Conservation (phyloP, 169 alveolate species). For the Cryptosporidium canis region DNA sequence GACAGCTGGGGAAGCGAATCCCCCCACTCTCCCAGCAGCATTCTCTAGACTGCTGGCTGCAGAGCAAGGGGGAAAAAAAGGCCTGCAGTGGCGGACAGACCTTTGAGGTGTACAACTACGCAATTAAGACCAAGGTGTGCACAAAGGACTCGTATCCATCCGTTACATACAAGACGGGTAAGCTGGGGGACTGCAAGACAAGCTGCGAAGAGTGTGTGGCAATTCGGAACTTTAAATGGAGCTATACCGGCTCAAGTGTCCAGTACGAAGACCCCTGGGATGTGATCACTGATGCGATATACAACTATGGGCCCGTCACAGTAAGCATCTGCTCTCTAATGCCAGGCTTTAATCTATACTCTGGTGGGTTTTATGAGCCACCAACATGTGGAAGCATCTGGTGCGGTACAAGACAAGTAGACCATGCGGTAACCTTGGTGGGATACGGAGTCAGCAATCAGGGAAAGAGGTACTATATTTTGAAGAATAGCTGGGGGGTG, state of each 20-base stretch:
- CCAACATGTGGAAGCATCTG: slow-evolving; percentile 73
- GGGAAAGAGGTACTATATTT: slow-evolving; percentile 78
- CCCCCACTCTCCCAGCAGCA: slow-evolving; percentile 68
- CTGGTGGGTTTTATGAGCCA: slow-evolving; percentile 65
- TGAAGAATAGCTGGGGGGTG: slow-evolving; percentile 87
- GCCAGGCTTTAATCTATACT: slow-evolving; percentile 60
- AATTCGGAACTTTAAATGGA: slow-evolving; percentile 45
- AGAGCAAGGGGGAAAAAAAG: slow-evolving; percentile 33
- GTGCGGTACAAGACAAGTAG: slow-evolving; percentile 74
- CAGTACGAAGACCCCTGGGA: slow-evolving; percentile 69
- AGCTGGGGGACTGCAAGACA: slow-evolving; percentile 23
- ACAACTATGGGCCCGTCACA: slow-evolving; percentile 69
- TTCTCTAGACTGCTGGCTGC: slow-evolving; percentile 58
- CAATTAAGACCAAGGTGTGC: slow-evolving; percentile 39
- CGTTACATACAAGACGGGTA: slow-evolving; percentile 45
- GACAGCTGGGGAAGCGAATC: slow-evolving; percentile 33
- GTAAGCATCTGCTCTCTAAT: slow-evolving; percentile 68
- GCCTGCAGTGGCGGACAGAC: slow-evolving; percentile 72
- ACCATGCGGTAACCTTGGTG: slow-evolving; percentile 78
- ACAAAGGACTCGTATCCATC: slow-evolving; percentile 58
- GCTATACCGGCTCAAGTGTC: slow-evolving; percentile 41
- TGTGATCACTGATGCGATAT: slow-evolving; percentile 44
- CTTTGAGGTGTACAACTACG: slow-evolving; percentile 54
- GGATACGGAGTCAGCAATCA: slow-evolving; percentile 76
- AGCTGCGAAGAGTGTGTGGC: slow-evolving; percentile 33